phyloP scores from a whole-genome alignment of 2,329 filamentous ascomycete genomes.

The Phyllosticta ampelicida region DNA sequence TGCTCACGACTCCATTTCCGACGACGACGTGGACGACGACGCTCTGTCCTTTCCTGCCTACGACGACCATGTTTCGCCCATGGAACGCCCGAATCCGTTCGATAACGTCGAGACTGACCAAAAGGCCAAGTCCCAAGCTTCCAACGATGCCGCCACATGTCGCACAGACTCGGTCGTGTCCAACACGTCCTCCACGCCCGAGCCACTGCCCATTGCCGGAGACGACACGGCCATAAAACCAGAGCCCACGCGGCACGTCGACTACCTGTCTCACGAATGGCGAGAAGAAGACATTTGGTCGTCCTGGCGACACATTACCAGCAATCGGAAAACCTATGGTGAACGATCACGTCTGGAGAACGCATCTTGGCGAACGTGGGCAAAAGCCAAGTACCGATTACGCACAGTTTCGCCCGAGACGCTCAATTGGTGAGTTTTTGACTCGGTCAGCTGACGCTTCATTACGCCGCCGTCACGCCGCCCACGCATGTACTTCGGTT shows the following conservation, averaged over 20 bases:
- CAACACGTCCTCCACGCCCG: constrained; percentile 45
- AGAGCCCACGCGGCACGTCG: constrained; percentile 79
- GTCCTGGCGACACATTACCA: constrained; percentile 88
- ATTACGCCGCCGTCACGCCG: not conserved
- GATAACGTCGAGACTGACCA: not conserved
- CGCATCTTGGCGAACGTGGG: constrained; percentile 95
- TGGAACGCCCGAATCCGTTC: not conserved
- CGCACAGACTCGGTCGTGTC: constrained; percentile 40
- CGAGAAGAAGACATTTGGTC: constrained; percentile 94
- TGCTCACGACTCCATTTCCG: constrained; percentile 50
- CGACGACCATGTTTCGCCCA: constrained; percentile 19
- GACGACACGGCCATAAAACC: constrained; percentile 69
- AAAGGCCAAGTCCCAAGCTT: constrained; percentile 13
- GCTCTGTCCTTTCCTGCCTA: constrained; percentile 38
- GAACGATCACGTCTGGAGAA: constrained; percentile 83
- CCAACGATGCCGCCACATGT: constrained; percentile 44
- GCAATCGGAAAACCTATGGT: constrained; percentile 65
- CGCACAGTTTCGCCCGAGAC: constrained; percentile 84
- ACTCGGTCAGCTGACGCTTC: not conserved
- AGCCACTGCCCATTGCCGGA: constrained; percentile 47
- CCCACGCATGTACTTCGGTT: not conserved
- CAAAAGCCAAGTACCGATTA: constrained; percentile 79
- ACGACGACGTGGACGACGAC: constrained; percentile 32
- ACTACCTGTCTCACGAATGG: constrained; percentile 90
- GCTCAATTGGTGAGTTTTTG: constrained; percentile 68